phyloP scores from a whole-genome alignment of 805 yeast genomes.

The Grigorovia jiainica region DNA sequence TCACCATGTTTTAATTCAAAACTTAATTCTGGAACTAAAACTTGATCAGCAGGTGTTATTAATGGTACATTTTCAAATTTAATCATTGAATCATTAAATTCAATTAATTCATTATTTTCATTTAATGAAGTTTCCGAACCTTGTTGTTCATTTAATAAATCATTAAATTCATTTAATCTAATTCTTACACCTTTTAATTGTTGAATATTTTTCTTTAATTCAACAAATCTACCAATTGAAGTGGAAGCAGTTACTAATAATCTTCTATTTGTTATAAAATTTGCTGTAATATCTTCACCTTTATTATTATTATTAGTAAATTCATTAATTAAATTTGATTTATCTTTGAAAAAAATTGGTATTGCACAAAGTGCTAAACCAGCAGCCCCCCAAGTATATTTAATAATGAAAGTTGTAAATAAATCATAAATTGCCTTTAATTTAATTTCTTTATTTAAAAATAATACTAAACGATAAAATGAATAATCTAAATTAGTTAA shows the following conservation, averaged over 20 bases:
- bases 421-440: constrained; percentile 73
- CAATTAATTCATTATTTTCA: constrained; percentile 15
- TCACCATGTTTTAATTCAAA: constrained; percentile 75
- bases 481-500: constrained; percentile 65
- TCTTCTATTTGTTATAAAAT: constrained; percentile 81
- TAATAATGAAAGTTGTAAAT: constrained; percentile 80
- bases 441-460: constrained; percentile 64
- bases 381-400: constrained; percentile 93
- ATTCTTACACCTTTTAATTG: constrained; percentile 76
- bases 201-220: constrained; percentile 73
- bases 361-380: constrained; percentile 81
- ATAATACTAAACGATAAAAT: constrained; percentile 72
- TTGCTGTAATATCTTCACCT: constrained; percentile 50
- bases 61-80: constrained; percentile 71
- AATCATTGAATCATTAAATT: constrained; percentile 48
- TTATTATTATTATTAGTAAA: constrained; percentile 5
- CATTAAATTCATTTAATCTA: constrained; percentile 62
- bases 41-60: constrained; percentile 75
- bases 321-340: constrained; percentile 8
- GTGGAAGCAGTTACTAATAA: constrained; percentile 76
- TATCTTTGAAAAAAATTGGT: constrained; percentile 63
- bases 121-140: constrained; percentile 4
- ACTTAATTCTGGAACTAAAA: constrained; percentile 52
- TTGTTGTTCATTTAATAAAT: constrained; percentile 35
- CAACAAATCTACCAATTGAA: constrained; percentile 78